Percentiles rank a stretch among this genome's conserved stretches.
Evolutionary conservation across 2,329 filamentous ascomycete genomes (phyloP).

Genomic region (Xylaria hypoxylon): DNA sequence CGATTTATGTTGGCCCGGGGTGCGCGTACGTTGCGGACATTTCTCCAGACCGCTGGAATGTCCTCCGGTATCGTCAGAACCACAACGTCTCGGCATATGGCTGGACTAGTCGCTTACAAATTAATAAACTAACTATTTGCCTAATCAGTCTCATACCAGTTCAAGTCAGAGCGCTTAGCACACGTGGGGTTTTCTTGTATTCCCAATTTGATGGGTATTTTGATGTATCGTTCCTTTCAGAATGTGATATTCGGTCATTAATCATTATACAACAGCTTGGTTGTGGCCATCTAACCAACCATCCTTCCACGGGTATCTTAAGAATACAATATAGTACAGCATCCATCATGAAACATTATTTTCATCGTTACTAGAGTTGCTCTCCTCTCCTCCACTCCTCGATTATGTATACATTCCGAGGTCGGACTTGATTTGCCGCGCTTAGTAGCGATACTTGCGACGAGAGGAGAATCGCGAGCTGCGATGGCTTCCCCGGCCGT

Average conservation of each 20-base stretch:
- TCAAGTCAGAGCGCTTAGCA: not conserved
- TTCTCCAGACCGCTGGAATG: constrained; percentile 28
- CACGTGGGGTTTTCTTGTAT: not conserved
- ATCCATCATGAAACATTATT: constrained; percentile 8
- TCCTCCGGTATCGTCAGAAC: constrained; percentile 22
- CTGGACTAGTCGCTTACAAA: not conserved
- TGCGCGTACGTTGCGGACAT: constrained; percentile 9
- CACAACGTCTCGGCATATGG: not conserved
- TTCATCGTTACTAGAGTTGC: not conserved
- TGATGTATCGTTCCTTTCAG: not conserved
- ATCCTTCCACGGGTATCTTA: constrained; percentile 26
- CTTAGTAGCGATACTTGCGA: constrained; percentile 36
- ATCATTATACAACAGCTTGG: constrained; percentile 4
- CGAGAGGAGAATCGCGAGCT: constrained; percentile 18
- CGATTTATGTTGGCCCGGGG: not conserved
- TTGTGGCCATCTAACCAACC: not conserved
- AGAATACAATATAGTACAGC: constrained; percentile 17
- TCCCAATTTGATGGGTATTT: not conserved
- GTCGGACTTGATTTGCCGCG: not conserved
- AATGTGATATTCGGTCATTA: not conserved
- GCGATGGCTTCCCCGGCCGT: constrained; percentile 69
- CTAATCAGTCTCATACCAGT: not conserved
- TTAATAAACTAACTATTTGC: no score
- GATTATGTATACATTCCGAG: not conserved
- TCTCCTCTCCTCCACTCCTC: not conserved